Percentiles rank a stretch among this genome's conserved stretches.
phyloP scores from a whole-genome alignment of 1,284 basidiomycete genomes.

The Ganoderma boninense region DNA sequence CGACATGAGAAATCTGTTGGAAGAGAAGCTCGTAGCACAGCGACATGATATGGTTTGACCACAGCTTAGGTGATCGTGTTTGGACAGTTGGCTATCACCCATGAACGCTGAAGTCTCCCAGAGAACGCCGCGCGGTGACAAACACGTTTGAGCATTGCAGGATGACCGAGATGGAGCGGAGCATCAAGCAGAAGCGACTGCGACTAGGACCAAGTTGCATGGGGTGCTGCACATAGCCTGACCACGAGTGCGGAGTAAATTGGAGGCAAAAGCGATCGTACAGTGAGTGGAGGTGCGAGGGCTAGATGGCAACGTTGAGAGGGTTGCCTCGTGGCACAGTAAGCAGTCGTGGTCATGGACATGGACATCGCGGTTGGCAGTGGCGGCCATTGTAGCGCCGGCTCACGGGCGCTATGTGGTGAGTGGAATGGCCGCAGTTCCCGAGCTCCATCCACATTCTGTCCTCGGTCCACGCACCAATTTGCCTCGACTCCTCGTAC shows the following conservation, averaged over 20 bases:
- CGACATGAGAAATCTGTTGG: constrained; percentile 28
- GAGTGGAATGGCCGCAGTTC: not conserved
- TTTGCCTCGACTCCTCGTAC: not conserved
- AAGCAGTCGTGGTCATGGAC: not conserved
- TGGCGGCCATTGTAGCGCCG: too few relatives aligned
- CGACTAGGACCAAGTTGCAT: not conserved
- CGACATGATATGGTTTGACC: constrained; percentile 26
- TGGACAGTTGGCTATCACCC: not conserved
- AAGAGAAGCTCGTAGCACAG: constrained; percentile 25
- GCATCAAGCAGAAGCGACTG: not conserved
- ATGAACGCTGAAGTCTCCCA: not conserved
- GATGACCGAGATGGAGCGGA: not conserved
- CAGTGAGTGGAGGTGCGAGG: not conserved
- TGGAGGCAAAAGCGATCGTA: not conserved
- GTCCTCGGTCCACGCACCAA: constrained; percentile 4
- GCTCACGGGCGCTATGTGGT: constrained; percentile 18
- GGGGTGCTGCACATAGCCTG: not conserved
- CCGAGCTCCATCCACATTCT: not conserved
- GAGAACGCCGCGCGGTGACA: not conserved
- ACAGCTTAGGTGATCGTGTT: constrained; percentile 15
- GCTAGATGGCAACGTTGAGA: not conserved
- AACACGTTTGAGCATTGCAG: not conserved
- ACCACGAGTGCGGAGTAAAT: not conserved
- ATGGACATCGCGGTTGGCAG: too few relatives aligned
- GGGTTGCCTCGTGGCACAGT: not conserved